These are phyloP conservation scores for Xylaria sp. DNA, from an alignment of 2,329 filamentous ascomycete genomes.

Conservation along the genomic window DNA sequence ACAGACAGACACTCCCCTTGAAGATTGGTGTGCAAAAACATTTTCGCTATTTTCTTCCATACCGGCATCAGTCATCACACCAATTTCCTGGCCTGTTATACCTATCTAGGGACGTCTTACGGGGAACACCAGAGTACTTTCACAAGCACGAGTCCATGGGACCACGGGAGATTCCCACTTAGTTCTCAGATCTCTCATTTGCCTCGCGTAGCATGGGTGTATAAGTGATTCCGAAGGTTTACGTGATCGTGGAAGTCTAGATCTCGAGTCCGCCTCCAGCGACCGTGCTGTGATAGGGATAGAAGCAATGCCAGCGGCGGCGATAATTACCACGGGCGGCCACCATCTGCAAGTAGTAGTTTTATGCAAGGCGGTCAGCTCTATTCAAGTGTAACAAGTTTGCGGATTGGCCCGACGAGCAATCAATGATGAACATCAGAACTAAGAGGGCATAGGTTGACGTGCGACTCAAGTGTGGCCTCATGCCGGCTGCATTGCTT, in stretches of 20 bases:
- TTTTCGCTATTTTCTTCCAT: not conserved
- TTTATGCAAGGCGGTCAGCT: not conserved
- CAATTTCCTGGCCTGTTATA: not conserved
- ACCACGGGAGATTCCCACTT: not conserved
- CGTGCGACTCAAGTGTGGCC: not conserved
- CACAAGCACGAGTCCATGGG: not conserved
- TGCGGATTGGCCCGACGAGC: not conserved
- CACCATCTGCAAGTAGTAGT: not conserved
- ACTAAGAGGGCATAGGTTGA: not conserved
- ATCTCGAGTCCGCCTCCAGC: not conserved
- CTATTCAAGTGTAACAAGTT: not conserved
- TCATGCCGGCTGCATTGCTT: not conserved
- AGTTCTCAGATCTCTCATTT: slow-evolving; percentile 2
- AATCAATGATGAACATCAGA: not conserved
- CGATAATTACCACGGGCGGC: not conserved
- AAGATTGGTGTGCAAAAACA: not conserved
- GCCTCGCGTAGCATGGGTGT: slow-evolving; percentile 11
- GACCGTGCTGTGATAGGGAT: not conserved
- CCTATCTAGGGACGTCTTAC: too few species aligned
- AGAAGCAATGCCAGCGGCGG: not conserved
- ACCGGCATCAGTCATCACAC: not conserved
- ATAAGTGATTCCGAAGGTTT: not conserved
- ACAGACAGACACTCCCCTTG: not conserved
- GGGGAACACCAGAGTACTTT: not conserved
- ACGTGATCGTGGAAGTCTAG: not conserved